phyloP scores from a whole-genome alignment of 202 grass and related monocot genomes.

The Schoenoplectus tabernaemontani region DNA sequence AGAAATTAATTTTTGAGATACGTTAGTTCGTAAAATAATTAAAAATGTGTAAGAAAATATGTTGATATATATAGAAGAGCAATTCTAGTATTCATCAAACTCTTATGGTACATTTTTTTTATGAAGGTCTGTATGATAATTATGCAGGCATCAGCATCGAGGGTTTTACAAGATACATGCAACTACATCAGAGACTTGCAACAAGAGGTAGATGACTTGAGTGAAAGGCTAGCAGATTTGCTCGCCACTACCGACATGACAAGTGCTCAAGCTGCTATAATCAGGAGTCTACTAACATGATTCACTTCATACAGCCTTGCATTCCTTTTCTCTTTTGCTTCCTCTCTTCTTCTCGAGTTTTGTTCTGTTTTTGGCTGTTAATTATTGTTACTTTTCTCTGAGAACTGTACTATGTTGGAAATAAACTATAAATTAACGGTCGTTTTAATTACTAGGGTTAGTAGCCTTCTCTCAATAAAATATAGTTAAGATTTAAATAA shows the following conservation, averaged over 20 bases:
- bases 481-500: not conserved
- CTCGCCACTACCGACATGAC: conserved; percentile 42
- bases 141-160: conserved; percentile 49
- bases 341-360: not conserved
- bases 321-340: not conserved
- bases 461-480: conserved; percentile 17
- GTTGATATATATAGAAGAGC: not conserved
- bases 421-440: not conserved
- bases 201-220: conserved; percentile 67
- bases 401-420: not conserved
- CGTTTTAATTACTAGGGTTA: conserved; percentile 10
- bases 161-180: conserved; percentile 78
- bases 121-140: not conserved
- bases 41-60: not conserved
- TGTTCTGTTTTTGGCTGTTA: conserved; percentile 15
- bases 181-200: conserved; percentile 87
- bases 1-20: not conserved
- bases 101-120: no score
- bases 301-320: not conserved
- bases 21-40: not conserved
- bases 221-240: conserved; percentile 68
- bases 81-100: no score
- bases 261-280: conserved; percentile 59
- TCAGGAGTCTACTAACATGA: conserved; percentile 80
- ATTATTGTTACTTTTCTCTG: conserved; percentile 19